phyloP scores from a whole-genome alignment of 2,329 filamentous ascomycete species.

The Madurella fahalii region DNA sequence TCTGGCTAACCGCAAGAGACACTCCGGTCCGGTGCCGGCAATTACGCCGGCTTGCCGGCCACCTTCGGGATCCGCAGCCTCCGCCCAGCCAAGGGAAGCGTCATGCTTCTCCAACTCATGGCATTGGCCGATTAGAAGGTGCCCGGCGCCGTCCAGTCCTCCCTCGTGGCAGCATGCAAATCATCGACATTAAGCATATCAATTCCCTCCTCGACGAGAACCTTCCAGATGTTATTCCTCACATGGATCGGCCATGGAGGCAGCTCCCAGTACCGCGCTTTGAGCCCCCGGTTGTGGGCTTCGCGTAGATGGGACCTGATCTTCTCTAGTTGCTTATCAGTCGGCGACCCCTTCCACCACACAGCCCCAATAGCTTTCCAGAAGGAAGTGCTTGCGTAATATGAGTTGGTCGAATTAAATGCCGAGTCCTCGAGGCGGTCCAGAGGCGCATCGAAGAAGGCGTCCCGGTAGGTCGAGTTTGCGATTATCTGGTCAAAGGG shows the following conservation, averaged over 20 bases:
- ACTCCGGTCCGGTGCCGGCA: background rate
- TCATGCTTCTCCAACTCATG: background rate
- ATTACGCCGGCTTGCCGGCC: background rate
- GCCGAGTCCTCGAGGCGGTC: constrained; percentile 32
- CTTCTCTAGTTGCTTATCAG: constrained; percentile 38
- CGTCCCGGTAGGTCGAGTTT: constrained; percentile 54
- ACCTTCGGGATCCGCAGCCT: background rate
- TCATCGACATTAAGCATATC: constrained; percentile 62
- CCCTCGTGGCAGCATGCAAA: constrained; percentile 42
- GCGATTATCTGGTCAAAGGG: constrained; percentile 52
- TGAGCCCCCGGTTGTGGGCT: constrained; percentile 52
- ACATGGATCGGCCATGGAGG: constrained; percentile 53
- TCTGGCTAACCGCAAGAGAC: background rate
- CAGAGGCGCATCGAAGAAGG: constrained; percentile 65
- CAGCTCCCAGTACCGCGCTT: constrained; percentile 57
- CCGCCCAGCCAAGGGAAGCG: background rate
- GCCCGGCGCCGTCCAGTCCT: constrained; percentile 34
- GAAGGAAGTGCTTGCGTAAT: constrained; percentile 62
- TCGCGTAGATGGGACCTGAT: constrained; percentile 43
- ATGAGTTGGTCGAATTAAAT: constrained; percentile 56
- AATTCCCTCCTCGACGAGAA: constrained; percentile 52
- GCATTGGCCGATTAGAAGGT: constrained; percentile 4
- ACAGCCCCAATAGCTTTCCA: constrained; percentile 48
- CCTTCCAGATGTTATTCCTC: constrained; percentile 54
- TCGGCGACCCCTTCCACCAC: constrained; percentile 41